phyloP scores from a whole-genome alignment of 257 asterid species.

The Solanum sitiens region DNA sequence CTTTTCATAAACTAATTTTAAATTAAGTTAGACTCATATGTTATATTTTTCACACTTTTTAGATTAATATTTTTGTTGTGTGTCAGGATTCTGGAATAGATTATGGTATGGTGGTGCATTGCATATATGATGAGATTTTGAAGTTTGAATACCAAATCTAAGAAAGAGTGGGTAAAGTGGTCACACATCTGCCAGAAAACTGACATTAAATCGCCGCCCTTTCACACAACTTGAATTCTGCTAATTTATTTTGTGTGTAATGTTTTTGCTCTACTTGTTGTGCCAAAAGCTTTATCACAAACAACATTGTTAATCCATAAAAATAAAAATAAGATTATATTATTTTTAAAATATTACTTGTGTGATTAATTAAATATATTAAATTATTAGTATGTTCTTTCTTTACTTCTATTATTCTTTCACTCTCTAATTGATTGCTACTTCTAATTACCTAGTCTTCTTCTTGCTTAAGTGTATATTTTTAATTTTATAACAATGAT shows the following conservation, averaged over 20 bases:
- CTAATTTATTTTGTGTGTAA: neutral
- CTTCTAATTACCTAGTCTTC: neutral
- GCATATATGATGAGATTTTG: neutral
- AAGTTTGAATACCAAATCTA: neutral
- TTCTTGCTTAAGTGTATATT: neutral
- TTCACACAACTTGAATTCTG: neutral
- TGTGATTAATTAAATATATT: neutral
- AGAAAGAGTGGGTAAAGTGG: neutral
- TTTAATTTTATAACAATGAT: no score
- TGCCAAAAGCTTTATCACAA: neutral
- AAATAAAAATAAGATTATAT: no score
- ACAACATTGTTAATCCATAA: neutral
- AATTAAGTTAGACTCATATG: no score
- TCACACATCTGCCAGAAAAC: neutral
- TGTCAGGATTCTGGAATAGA: neutral
- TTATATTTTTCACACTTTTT: no score
- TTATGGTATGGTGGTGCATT: neutral
- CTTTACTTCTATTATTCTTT: neutral
- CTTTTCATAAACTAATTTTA: no score
- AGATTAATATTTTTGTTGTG: neutral
- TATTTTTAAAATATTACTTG: no score
- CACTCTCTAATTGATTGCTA: neutral
- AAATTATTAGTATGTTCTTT: neutral
- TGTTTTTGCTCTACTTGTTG: neutral
- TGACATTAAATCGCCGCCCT: neutral